phyloP scores from a whole-genome alignment of 2,329 filamentous ascomycete genomes.

The Aaosphaeria pasadenensis region DNA sequence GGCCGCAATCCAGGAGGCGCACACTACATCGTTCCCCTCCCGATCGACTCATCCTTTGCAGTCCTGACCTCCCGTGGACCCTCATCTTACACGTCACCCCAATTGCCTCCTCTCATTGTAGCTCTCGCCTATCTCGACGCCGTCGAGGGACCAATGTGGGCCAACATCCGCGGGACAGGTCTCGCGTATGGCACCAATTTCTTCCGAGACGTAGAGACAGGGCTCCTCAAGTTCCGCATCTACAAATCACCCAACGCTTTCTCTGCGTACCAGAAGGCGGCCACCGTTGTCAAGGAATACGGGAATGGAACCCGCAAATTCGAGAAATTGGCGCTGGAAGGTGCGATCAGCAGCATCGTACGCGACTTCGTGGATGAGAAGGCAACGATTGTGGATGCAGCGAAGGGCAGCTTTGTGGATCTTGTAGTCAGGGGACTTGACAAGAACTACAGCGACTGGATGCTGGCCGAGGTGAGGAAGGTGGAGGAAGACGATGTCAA shows the following conservation, averaged over 20 bases:
- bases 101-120: slow-evolving; percentile 80
- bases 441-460: slow-evolving; percentile 72
- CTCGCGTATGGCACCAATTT: slow-evolving; percentile 89
- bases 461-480: slow-evolving; percentile 72
- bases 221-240: slow-evolving; percentile 77
- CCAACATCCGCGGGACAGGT: slow-evolving; percentile 85
- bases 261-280: slow-evolving; percentile 78
- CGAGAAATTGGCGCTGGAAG: slow-evolving; percentile 80
- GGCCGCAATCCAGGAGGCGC: slow-evolving; percentile 73
- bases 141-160: slow-evolving; percentile 92
- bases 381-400: slow-evolving; percentile 77
- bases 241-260: slow-evolving; percentile 87
- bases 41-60: slow-evolving; percentile 88
- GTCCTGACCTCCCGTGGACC: slow-evolving; percentile 73
- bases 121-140: slow-evolving; percentile 88
- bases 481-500: slow-evolving; percentile 77
- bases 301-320: slow-evolving; percentile 69
- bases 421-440: slow-evolving; percentile 75
- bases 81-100: slow-evolving; percentile 70
- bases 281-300: slow-evolving; percentile 70
- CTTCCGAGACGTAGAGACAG: slow-evolving; percentile 71
- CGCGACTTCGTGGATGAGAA: slow-evolving; percentile 85
- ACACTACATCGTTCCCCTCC: slow-evolving; percentile 82
- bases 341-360: slow-evolving; percentile 86
- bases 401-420: slow-evolving; percentile 77